Base-by-base conservation (phyloP, 805 yeast genomes). In the Ogataea siamensis region DNA sequence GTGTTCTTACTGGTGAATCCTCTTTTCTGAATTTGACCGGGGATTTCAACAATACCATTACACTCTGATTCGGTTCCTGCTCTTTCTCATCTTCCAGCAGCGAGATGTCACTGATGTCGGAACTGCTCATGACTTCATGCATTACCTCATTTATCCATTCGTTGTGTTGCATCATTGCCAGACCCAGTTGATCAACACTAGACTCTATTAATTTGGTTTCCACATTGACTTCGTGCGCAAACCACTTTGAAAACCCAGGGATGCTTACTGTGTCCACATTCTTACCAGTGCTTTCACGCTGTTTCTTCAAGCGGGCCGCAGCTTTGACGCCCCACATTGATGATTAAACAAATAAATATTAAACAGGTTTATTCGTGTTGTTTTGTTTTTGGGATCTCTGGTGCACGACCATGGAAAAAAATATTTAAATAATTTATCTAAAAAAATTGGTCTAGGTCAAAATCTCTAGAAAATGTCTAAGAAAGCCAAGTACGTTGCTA, bases 231-330 rank as follows among this genome's bases (percentile, higher is more conserved):
- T 59, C 64, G 22, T 53, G 51, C 7, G 60, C 60, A 32, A 59
- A 50, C 64, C 64, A 60, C 40, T 58, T 58, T 5, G 63, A 50
- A 32, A 58, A 58, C 5, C 64, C 64, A 1, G 64, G 64, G 5
- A 60, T 40, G 10, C 42, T 28, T 4, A 24, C 39, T 7, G 50
- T 40, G 6, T 47, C 37, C 5, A 42, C 34, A 14, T 32, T 37
- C 4, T 39, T 35, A 8, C 43, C 32, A 12, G 37, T 33, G 4
- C 38, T 16, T 10, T 37, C 40, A 13, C 36, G 43, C 20, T 40
- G 42, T 34, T 45, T 43, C 31, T 34, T 47, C 13, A 43, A 22
- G 8, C 43, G 32, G 26, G 47, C 48, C 17, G 53, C 51, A 15
- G 56, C 54, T 38, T 46, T 50, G 34, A 57, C 39, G n/a, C 63